Base-by-base conservation (phyloP, 202 grass and related monocot genomes). In the Carex arenaria region DNA sequence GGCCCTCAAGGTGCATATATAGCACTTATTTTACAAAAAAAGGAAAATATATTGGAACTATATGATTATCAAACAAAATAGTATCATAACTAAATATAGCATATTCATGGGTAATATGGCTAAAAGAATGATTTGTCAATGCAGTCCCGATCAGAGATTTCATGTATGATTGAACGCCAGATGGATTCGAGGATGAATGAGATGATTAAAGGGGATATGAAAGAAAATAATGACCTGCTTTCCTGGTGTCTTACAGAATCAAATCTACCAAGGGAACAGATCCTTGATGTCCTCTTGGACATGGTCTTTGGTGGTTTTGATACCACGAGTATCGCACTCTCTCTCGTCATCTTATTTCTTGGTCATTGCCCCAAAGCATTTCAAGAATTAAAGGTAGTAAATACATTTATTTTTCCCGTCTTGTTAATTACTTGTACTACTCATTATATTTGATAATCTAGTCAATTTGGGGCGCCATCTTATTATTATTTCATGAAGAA, bases 311-410 rank as follows among this genome's bases (percentile, higher is more conserved):
- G 52, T 17, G 76, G 84, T 19, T 64, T 72, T 47, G 75, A 86
- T 5, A 81, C 84, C 6, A 20, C 74, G 2, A 67, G 64, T 14
- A 51, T 57, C 8, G 75, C 84, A 42, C 34, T 86, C 30, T 54
- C 74, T 80, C 68, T 86, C 10, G 28, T 63, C 1, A 80, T 86
- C 22, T 86, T 80, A 59, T 86, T 86, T 64, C 74, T 86, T 18
- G 76, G 51, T 42, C 47, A 22, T 43, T 81, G 63, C 30, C 84
- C 76, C 43, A 86, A 69, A 42, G 84, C 76, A 38, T 18, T 86
- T 86, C 23, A 86, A 69, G 45, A 86, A 67, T 54, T 86, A 66
- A 61, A 36, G 83, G 83, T 85, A 15, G 53, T 72, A 38, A 52
- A 56, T 2, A 40, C 19, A 12, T 42, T 34, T n/a, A 18, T 61